A percentile compares a stretch with the other conserved stretches of the same genome.
These are phyloP conservation scores for Phytophthora capsici DNA, from an alignment of 352 stramenopile genomes.

Conservation along the genomic window DNA sequence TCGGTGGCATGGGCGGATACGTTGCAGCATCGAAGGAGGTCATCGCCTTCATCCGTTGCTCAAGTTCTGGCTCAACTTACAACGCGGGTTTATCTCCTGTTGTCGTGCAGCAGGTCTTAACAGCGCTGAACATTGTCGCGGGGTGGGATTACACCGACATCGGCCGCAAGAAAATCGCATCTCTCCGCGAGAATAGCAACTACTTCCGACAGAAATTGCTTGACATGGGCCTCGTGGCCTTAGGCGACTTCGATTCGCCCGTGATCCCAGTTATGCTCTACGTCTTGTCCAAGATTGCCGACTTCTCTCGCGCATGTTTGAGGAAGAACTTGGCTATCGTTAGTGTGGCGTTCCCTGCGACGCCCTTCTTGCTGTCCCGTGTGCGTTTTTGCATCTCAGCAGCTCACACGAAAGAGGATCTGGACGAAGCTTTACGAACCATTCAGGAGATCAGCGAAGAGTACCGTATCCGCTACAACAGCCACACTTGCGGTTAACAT, in stretches of 20 bases:
- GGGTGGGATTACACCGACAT: constrained; percentile 94
- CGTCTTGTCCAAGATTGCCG: constrained; percentile 97
- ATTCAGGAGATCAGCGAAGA: constrained; percentile 92
- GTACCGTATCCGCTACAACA: constrained; percentile 72
- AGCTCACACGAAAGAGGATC: constrained; percentile 92
- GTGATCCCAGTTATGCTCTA: constrained; percentile 99
- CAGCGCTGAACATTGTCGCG: constrained; percentile 94
- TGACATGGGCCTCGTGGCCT: constrained; percentile 91
- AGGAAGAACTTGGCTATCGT: constrained; percentile 97
- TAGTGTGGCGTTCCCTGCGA: constrained; percentile 97
- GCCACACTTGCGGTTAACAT: constrained; percentile 33
- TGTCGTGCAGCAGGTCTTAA: constrained; percentile 68
- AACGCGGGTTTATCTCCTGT: constrained; percentile 64
- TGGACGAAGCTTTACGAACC: constrained; percentile 92
- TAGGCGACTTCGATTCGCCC: constrained; percentile 97
- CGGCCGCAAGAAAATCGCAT: constrained; percentile 92
- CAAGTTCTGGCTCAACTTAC: constrained; percentile 64
- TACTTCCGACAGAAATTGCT: constrained; percentile 96
- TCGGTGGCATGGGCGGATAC: constrained; percentile 98
- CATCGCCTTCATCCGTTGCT: constrained; percentile 63
- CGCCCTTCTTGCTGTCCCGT: constrained; percentile 93
- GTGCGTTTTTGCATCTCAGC: constrained; percentile 98
- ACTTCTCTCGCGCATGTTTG: constrained; percentile 95
- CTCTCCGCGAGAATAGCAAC: constrained; percentile 97
- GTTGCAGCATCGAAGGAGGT: constrained; percentile 91